Percentiles rank a stretch among this genome's conserved stretches.
These are phyloP conservation scores for Vigna reflexopilosa DNA, from an alignment of 306 rosid genomes.

Conservation along the genomic window DNA sequence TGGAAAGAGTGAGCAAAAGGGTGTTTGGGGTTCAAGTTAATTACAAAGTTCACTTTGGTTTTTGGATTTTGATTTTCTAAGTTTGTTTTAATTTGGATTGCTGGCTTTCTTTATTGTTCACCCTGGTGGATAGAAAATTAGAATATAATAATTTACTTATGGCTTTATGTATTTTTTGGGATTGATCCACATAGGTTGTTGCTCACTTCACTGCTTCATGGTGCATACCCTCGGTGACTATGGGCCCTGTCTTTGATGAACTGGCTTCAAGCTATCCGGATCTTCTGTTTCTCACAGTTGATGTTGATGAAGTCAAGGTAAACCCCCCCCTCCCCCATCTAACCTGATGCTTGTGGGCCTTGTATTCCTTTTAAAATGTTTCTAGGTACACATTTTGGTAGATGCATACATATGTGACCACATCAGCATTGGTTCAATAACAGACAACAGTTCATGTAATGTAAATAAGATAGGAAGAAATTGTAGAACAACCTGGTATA, in stretches of 20 bases:
- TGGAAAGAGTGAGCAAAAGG: constrained; percentile 1
- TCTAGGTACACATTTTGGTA: constrained; percentile 24
- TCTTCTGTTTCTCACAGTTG: constrained; percentile 81
- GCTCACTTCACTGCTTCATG: constrained; percentile 93
- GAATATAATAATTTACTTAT: neutral
- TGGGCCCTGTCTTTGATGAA: constrained; percentile 78
- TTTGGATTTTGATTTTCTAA: neutral
- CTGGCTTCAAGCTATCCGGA: constrained; percentile 67
- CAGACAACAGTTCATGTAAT: neutral
- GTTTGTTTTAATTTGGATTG: constrained; percentile 8
- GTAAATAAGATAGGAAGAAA: neutral
- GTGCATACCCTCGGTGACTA: constrained; percentile 97
- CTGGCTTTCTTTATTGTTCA: neutral
- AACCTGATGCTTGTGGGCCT: neutral
- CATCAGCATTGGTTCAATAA: neutral
- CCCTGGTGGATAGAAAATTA: neutral
- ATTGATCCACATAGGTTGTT: constrained; percentile 59
- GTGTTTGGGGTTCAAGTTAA: constrained; percentile 1
- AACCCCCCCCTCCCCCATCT: constrained; percentile 21
- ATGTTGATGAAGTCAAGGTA: constrained; percentile 96
- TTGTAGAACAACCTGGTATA: too few relatives aligned
- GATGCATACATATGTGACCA: neutral
- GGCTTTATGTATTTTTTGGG: constrained; percentile 26
- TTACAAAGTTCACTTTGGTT: neutral
- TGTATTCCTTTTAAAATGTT: constrained; percentile 14